Percentiles rank a stretch among this genome's conserved stretches.
phyloP scores from a whole-genome alignment of 1,139 yeast genomes.

The Ogataea hybrid region DNA sequence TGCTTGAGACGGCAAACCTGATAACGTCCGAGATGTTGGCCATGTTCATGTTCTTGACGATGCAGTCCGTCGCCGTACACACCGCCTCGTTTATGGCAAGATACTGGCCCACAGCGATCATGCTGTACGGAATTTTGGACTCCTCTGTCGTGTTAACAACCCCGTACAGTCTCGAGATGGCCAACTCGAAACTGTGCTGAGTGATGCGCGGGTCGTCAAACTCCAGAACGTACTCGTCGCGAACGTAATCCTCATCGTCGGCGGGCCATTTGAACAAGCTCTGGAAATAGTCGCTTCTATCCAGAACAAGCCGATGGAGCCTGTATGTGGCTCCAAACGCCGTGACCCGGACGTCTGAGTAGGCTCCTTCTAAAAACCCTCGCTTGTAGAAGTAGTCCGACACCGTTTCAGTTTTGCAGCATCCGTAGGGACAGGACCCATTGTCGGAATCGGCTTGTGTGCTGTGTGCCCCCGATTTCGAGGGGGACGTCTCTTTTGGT shows the following conservation, averaged over 20 bases:
- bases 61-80: slow-evolving; percentile 39
- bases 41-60: slow-evolving; percentile 36
- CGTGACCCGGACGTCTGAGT: slow-evolving; percentile 45
- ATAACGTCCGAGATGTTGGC: slow-evolving; percentile 37
- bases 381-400: slow-evolving; percentile 35
- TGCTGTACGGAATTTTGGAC: slow-evolving; percentile 34
- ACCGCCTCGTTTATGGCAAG: slow-evolving; percentile 45
- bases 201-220: slow-evolving; percentile 43
- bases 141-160: slow-evolving; percentile 35
- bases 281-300: slow-evolving; percentile 45
- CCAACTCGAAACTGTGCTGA: slow-evolving; percentile 44
- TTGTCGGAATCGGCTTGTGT: slow-evolving; percentile 9
- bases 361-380: slow-evolving; percentile 43
- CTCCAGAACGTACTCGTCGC: slow-evolving; percentile 28
- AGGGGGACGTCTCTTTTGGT: slow-evolving; percentile 6
- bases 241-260: slow-evolving; percentile 3
- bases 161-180: slow-evolving; percentile 45
- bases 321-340: slow-evolving; percentile 44
- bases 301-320: slow-evolving; percentile 45
- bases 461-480: background rate
- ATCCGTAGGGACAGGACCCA: slow-evolving; percentile 33
- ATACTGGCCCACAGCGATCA: slow-evolving; percentile 50
- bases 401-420: slow-evolving; percentile 32
- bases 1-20: slow-evolving; percentile 40
- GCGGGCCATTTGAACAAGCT: slow-evolving; percentile 44